Evolutionary conservation across 257 asterid genomes (phyloP).

Genomic region (Fraxinus anomala): DNA sequence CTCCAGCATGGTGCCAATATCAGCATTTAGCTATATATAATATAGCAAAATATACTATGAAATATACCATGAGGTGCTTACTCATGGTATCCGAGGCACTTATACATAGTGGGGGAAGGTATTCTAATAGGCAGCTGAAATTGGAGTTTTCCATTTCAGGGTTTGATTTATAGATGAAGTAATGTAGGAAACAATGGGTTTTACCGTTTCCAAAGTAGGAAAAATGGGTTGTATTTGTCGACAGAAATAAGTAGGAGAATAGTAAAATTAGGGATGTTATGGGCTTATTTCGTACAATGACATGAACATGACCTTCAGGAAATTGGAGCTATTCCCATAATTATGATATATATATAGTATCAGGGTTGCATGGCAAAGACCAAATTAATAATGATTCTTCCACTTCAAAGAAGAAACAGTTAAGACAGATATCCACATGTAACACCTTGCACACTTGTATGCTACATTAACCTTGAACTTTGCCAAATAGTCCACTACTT

Average conservation of each 20-base stretch:
- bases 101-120: not conserved
- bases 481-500: slow-evolving; percentile 21
- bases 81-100: not conserved
- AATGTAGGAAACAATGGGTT: slow-evolving; percentile 9
- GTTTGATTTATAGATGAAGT: not conserved
- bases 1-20: not conserved
- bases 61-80: not conserved
- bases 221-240: not conserved
- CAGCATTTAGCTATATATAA: not conserved
- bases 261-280: not conserved
- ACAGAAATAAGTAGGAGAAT: slow-evolving; percentile 8
- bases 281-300: not conserved
- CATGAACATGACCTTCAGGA: slow-evolving; percentile 1
- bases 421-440: slow-evolving; percentile 14
- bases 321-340: slow-evolving; percentile 9
- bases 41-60: no score
- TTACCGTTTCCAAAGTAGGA: slow-evolving; percentile 7
- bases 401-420: slow-evolving; percentile 6
- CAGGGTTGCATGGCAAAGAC: slow-evolving; percentile 11
- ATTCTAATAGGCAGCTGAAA: not conserved
- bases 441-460: slow-evolving; percentile 11
- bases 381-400: slow-evolving; percentile 14
- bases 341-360: slow-evolving; percentile 2
- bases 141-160: not conserved
- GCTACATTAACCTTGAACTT: slow-evolving; percentile 11